Base-by-base conservation (phyloP, 208 protist genomes). In the Tritrichomonas musculus region DNA sequence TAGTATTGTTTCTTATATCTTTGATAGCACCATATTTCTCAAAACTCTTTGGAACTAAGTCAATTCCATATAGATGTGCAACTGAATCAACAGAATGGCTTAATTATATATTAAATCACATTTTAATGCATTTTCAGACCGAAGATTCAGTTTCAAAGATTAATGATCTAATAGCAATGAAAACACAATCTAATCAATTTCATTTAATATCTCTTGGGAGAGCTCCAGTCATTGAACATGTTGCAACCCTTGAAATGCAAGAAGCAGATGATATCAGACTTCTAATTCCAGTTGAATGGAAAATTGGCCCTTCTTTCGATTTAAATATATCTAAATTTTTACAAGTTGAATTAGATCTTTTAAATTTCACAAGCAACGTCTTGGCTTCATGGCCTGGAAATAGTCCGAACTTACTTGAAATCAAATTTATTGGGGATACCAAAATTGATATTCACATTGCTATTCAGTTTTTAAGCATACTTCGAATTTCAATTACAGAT, bases 1-100 rank as follows among this genome's bases (percentile, higher is more conserved):
- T 88, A 3, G 9, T 57, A 33, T 27, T 88, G 1, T 39, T 88
- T 33, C 11, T 88, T 22, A 11, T 88, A 22, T 47, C 47, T 33
- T 5, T 47, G 1, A 50, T 39, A 13, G 39, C 57, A 11, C 47
- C 77, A 39, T 33, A 53, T 4, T 57, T 60, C 5, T 13, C 30
- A 3, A 88, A 57, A 39, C 9, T 88, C 20, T 33, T 88, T 39
- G 20, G 41, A 33, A 14, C 41, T 33, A 53, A 53, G 47, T 13
- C 44, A 50, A 3, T 88, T 4, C 4, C 41, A 60, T 60, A 44
- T 39, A 53, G 57, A 50, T 47, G 47, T 33, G 47, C 39, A 5
- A 57, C 47, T 39, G 77, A 88, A 88, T 88, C 77, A 36, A 57
- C 47, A 39, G 77, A 88, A 33, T 88, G 77, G 77, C 30, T 88